Conservation (phyloP, 1,284 basidiomycete species). For the Austropuccinia psidii region DNA sequence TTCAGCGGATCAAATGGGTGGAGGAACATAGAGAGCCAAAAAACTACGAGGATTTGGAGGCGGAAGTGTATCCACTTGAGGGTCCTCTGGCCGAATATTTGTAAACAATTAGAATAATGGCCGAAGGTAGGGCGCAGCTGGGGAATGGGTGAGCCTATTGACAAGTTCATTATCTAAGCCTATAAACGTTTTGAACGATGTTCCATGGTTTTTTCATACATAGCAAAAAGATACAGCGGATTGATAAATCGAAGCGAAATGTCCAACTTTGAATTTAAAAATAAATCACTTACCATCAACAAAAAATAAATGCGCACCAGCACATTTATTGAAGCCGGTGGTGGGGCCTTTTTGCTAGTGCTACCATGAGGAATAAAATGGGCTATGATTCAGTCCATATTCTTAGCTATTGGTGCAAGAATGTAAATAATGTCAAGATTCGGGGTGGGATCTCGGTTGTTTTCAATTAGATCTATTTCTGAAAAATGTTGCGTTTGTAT, state of each 20-base stretch:
- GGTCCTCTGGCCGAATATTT: slow-evolving; percentile 53
- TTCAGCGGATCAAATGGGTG: slow-evolving; percentile 57
- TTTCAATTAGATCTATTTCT: no score
- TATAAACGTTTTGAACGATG: neutral
- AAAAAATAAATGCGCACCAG: slow-evolving; percentile 86
- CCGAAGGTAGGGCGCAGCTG: slow-evolving; percentile 21
- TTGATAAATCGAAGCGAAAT: neutral
- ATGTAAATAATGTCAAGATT: slow-evolving; percentile 84
- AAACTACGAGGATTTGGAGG: slow-evolving; percentile 60
- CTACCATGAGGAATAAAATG: slow-evolving; percentile 58
- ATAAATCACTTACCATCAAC: slow-evolving; percentile 89
- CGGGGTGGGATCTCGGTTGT: slow-evolving; percentile 64
- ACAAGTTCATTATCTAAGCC: slow-evolving; percentile 28
- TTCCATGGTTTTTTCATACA: neutral
- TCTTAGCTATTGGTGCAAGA: slow-evolving; percentile 87
- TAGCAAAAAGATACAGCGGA: neutral
- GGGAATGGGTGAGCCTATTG: slow-evolving; percentile 22
- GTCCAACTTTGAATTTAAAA: no score
- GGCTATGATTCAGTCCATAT: slow-evolving; percentile 79
- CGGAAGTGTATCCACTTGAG: slow-evolving; percentile 69
- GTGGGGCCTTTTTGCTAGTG: slow-evolving; percentile 1
- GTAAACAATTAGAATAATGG: slow-evolving; percentile 27
- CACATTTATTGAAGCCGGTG: slow-evolving; percentile 58
- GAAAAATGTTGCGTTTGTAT: no score
- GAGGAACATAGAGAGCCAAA: slow-evolving; percentile 77